Conservation (phyloP, 306 rosid species). For the Myrica gale region DNA sequence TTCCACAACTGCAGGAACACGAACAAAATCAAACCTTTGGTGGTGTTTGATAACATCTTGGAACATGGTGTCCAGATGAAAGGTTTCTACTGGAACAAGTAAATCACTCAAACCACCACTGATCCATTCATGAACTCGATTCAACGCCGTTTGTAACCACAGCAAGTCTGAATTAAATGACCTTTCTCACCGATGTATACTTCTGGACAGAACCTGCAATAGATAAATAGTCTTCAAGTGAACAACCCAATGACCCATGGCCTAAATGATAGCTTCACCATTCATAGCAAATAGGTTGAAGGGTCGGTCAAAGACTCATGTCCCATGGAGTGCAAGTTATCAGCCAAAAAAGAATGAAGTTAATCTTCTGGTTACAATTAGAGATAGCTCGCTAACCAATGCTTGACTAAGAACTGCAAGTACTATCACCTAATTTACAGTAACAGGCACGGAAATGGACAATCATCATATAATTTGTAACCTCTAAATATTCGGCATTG, state of each 20-base stretch:
- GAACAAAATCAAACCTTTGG: slow-evolving; percentile 78
- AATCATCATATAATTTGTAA: not conserved
- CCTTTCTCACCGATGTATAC: slow-evolving; percentile 67
- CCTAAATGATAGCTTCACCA: not conserved
- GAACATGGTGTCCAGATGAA: slow-evolving; percentile 67
- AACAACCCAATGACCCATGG: not conserved
- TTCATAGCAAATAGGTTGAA: not conserved
- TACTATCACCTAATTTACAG: not conserved
- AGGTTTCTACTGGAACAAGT: slow-evolving; percentile 71
- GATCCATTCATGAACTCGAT: slow-evolving; percentile 71
- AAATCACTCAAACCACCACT: slow-evolving; percentile 62
- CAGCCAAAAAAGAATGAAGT: not conserved
- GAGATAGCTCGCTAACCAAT: not conserved
- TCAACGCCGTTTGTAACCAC: slow-evolving; percentile 60
- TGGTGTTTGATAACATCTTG: slow-evolving; percentile 66
- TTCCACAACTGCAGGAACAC: slow-evolving; percentile 82
- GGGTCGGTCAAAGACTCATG: not conserved
- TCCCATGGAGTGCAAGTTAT: not conserved
- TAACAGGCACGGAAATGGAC: not conserved
- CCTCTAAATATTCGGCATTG: not conserved
- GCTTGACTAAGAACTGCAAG: not conserved
- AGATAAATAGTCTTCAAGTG: not conserved
- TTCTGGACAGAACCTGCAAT: slow-evolving; percentile 78
- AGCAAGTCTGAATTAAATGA: slow-evolving; percentile 67
- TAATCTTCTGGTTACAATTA: not conserved